phyloP scores from a whole-genome alignment of 1,284 basidiomycete species.

The Rhodotorula sp. region DNA sequence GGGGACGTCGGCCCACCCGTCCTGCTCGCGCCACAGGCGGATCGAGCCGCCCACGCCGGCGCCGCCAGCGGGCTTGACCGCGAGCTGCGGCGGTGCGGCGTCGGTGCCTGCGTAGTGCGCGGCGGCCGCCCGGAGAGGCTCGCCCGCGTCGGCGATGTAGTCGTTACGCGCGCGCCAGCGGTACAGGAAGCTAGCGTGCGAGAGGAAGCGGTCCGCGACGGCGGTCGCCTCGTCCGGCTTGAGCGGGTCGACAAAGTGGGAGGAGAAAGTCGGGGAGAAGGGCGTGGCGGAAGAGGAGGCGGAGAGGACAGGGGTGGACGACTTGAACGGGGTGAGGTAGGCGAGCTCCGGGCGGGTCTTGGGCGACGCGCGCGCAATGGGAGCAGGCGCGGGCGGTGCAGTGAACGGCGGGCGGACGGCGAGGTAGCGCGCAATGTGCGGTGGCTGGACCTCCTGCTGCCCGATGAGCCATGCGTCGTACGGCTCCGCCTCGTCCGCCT shows the following conservation, averaged over 20 bases:
- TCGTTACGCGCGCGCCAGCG: conserved; percentile 27
- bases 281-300: not conserved
- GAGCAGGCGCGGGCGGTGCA: conserved; percentile 2
- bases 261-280: conserved; percentile 29
- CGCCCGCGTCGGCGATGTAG: conserved; percentile 12
- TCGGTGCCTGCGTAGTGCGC: conserved; percentile 6
- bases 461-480: conserved; percentile 43
- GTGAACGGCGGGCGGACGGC: conserved; percentile 33
- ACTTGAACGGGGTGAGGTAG: conserved; percentile 25
- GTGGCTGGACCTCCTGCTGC: conserved; percentile 16
- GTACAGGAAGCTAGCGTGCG: conserved; percentile 27
- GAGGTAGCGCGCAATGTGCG: conserved; percentile 36
- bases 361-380: not conserved
- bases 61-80: not conserved
- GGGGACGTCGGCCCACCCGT: conserved; percentile 21
- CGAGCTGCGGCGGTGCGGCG: too few relatives aligned
- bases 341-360: conserved; percentile 20
- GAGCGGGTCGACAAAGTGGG: conserved; percentile 36
- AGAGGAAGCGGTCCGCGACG: conserved; percentile 37
- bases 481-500: conserved; percentile 32
- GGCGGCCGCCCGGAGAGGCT: conserved; percentile 29
- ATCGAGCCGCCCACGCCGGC: conserved; percentile 19
- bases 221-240: conserved; percentile 27
- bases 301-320: not conserved
- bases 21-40: conserved; percentile 34